phyloP scores from a whole-genome alignment of 345 rosid genomes.

The Sonneratia caseolaris region DNA sequence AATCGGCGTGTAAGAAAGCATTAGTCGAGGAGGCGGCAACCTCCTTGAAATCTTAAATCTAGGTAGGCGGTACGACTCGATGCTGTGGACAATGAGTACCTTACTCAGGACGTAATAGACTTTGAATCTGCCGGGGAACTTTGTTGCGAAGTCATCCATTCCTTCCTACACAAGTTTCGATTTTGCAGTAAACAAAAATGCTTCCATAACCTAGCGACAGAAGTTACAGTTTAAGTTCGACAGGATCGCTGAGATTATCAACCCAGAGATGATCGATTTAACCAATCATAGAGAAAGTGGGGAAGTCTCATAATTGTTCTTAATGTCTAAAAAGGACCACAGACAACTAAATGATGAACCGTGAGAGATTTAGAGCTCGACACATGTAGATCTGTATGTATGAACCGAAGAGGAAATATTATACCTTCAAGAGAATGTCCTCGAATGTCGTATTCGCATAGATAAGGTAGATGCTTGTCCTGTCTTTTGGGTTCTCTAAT shows the following conservation, averaged over 20 bases:
- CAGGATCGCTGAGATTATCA: neutral
- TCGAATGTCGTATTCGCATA: constrained; percentile 32
- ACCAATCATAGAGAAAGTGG: too few species aligned
- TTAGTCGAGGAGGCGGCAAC: neutral
- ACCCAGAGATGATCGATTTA: neutral
- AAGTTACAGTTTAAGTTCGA: neutral
- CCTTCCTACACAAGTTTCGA: constrained; percentile 20
- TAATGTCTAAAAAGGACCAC: neutral
- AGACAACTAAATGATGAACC: too few species aligned
- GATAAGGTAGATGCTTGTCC: constrained; percentile 27
- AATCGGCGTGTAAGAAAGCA: neutral
- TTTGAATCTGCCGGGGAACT: constrained; percentile 22
- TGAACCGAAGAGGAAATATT: neutral
- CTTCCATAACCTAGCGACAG: neutral
- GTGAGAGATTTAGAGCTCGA: too few species aligned
- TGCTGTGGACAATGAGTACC: constrained; percentile 11
- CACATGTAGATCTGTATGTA: too few species aligned
- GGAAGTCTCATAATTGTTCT: neutral
- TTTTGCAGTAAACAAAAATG: neutral
- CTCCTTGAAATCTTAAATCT: neutral
- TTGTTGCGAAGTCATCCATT: constrained; percentile 26
- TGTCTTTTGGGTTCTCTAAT: constrained; percentile 35
- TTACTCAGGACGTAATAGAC: constrained; percentile 35
- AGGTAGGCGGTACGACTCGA: neutral
- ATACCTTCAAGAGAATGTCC: constrained; percentile 42